These are phyloP conservation scores for Marchantia polymorpha DNA, from an alignment of 225 moss, liverwort and hornwort species.

Conservation along the genomic window DNA sequence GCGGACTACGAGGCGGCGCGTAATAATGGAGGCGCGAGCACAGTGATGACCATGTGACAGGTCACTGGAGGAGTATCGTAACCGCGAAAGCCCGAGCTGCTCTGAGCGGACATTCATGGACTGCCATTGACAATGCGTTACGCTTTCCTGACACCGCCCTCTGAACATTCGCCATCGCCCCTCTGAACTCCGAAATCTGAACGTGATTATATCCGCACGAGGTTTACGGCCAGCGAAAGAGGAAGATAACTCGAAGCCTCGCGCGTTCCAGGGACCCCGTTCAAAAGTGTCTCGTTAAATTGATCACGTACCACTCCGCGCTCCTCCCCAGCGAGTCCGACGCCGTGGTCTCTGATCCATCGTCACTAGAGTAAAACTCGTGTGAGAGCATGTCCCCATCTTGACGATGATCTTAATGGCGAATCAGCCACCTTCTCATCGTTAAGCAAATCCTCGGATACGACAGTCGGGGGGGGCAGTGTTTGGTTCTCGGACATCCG, in stretches of 20 bases:
- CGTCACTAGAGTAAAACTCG: background rate
- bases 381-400: background rate
- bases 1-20: conserved; percentile 5
- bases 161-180: background rate
- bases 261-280: no score
- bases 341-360: background rate
- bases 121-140: background rate
- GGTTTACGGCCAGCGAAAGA: background rate
- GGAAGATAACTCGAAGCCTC: background rate
- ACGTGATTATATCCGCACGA: background rate
- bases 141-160: background rate
- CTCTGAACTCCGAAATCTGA: background rate
- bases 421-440: background rate
- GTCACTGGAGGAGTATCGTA: background rate
- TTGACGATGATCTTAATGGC: background rate
- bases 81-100: background rate
- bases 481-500: background rate
- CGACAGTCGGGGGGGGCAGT: background rate
- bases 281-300: no score
- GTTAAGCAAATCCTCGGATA: no score
- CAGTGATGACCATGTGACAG: background rate
- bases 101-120: background rate
- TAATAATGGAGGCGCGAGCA: background rate
- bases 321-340: background rate
- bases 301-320: background rate